A percentile compares a stretch with the other conserved stretches of the same genome.
Evolutionary conservation across 139 green algal genomes (phyloP).

Genomic region (Chlorella sp.): DNA sequence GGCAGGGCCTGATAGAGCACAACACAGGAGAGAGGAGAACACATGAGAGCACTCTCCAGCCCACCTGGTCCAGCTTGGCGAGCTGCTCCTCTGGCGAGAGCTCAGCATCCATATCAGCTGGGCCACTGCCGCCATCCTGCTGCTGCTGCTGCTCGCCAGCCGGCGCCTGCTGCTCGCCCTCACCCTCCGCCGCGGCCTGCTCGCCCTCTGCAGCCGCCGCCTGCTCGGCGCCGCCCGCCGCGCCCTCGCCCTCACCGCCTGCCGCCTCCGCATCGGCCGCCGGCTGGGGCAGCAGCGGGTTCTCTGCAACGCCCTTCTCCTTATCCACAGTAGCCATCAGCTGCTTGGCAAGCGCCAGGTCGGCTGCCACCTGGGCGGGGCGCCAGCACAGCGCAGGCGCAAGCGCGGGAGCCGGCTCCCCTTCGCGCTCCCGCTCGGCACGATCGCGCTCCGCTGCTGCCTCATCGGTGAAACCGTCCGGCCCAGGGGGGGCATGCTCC

Average conservation of each 20-base stretch:
- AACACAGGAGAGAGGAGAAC: too few relatives aligned
- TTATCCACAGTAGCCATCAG: conserved; percentile 78
- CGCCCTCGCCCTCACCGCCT: neutral
- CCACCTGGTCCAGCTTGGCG: conserved; percentile 78
- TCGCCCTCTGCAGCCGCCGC: neutral
- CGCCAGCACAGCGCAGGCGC: conserved; percentile 66
- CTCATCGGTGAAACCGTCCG: conserved; percentile 7
- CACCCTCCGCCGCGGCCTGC: conserved; percentile 6
- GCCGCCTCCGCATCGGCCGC: neutral
- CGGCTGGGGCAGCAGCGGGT: conserved; percentile 48
- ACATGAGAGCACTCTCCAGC: too few relatives aligned
- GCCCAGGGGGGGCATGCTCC: neutral
- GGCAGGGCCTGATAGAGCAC: too few relatives aligned
- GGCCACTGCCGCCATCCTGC: conserved; percentile 12
- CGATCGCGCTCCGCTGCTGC: neutral
- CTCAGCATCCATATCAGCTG: conserved; percentile 15
- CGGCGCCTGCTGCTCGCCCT: conserved; percentile 17
- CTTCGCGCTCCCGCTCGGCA: neutral
- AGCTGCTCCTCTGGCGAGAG: conserved; percentile 39
- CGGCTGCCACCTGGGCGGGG: conserved; percentile 57
- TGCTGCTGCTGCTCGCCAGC: neutral
- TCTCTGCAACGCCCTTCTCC: conserved; percentile 79
- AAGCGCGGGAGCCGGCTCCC: conserved; percentile 8
- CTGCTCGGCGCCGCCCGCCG: neutral
- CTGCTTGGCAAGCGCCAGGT: conserved; percentile 66